These are phyloP conservation scores for Pulveroboletus sp. DNA, from an alignment of 768 basidiomycete genomes.

Conservation along the genomic window DNA sequence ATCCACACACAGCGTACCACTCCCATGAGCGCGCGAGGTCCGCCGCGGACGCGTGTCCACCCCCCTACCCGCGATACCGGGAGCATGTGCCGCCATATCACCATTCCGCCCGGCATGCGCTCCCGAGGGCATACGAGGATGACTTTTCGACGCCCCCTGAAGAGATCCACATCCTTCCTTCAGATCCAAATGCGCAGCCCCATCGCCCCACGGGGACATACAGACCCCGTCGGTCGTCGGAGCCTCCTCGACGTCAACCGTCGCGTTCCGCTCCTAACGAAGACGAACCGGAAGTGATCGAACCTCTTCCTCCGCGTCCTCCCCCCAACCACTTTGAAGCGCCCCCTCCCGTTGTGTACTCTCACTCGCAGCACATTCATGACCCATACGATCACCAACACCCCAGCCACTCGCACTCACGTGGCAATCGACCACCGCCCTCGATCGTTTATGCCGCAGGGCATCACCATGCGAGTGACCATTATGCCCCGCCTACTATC, in stretches of 20 bases:
- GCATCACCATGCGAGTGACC: conserved; percentile 38
- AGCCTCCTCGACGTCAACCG: conserved; percentile 23
- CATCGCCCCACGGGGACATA: conserved; percentile 27
- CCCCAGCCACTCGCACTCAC: conserved; percentile 34
- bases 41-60: conserved; percentile 28
- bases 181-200: conserved; percentile 36
- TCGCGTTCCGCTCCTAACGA: conserved; percentile 12
- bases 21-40: conserved; percentile 37
- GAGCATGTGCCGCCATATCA: conserved; percentile 12
- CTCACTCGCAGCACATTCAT: conserved; percentile 39
- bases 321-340: conserved; percentile 19
- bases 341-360: conserved; percentile 30
- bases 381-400: conserved; percentile 30
- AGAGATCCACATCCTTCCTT: conserved; percentile 60
- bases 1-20: conserved; percentile 29
- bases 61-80: conserved; percentile 30
- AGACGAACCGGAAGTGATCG: conserved; percentile 30
- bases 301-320: conserved; percentile 32
- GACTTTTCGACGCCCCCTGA: conserved; percentile 41
- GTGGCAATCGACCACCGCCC: conserved; percentile 40
- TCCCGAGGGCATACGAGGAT: conserved; percentile 16
- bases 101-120: conserved; percentile 12
- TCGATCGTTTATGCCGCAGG: conserved; percentile 58
- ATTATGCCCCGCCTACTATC: conserved; percentile 58
- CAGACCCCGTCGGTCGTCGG: conserved; percentile 29